A percentile compares a stretch with the other conserved stretches of the same genome.
Conservation (phyloP, 495 filamentous ascomycete species). For the Usnea hakonensis region DNA sequence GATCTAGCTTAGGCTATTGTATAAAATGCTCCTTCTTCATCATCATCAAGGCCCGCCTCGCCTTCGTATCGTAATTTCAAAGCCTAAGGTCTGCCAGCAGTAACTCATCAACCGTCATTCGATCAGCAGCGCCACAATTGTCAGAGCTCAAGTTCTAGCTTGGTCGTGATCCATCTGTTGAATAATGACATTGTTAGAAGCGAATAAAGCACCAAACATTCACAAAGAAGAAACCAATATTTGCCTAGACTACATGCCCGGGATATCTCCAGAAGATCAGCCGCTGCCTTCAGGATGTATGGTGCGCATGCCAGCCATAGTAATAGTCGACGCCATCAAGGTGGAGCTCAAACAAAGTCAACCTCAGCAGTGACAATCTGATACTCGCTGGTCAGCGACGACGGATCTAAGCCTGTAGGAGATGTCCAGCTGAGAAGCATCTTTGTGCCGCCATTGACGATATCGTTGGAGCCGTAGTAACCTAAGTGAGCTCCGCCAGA, state of each 20-base stretch:
- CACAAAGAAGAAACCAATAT: slow-evolving; percentile 3
- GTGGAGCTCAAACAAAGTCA: slow-evolving; percentile 16
- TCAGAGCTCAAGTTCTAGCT: slow-evolving; percentile 7
- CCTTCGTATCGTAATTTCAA: not conserved
- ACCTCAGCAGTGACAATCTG: slow-evolving; percentile 29
- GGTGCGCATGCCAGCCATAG: not conserved
- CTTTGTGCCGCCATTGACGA: slow-evolving; percentile 29
- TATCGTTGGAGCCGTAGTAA: slow-evolving; percentile 30
- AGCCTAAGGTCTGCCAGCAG: slow-evolving; percentile 8
- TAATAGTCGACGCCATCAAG: not conserved
- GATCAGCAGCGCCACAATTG: slow-evolving; percentile 2
- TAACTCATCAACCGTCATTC: not conserved
- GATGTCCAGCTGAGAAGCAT: slow-evolving; percentile 31
- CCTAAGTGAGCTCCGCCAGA: slow-evolving; percentile 26
- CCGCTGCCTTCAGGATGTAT: not conserved
- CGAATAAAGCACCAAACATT: slow-evolving; percentile 8
- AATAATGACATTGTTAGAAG: slow-evolving; percentile 2
- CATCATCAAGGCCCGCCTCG: not conserved
- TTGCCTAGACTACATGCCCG: slow-evolving; percentile 12
- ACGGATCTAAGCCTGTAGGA: slow-evolving; percentile 27
- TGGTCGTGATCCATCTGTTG: slow-evolving; percentile 3
- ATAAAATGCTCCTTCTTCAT: slow-evolving; percentile 2
- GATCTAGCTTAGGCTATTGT: not conserved
- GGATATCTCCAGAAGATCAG: slow-evolving; percentile 20
- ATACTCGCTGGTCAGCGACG: slow-evolving; percentile 25